Evolutionary conservation across 1,284 basidiomycete genomes (phyloP), one percentile per base, ranked within the genome.

Genomic region (Hemileia vastatrix): DNA sequence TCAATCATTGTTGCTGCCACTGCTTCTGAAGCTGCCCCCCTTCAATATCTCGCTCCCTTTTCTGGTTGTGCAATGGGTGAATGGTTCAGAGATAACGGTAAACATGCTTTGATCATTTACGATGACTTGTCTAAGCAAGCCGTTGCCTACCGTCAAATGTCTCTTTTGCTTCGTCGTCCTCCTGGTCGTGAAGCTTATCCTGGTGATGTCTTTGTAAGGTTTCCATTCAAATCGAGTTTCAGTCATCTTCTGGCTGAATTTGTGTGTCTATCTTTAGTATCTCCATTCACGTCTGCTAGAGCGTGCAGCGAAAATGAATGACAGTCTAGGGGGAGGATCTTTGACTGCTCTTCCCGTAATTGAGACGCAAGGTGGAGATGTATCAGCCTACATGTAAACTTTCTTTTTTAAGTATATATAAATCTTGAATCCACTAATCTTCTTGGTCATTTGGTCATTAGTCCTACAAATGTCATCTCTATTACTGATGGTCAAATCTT

Each of bases 31-130:
- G 94, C 94, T 76, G 94, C 94, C 74, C 94, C 94, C 71, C 84
- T 98, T 65, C 94, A 97, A 79, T 98, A 96, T 82, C 88, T 97
- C 71, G 94, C 94, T 76, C 94, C 94, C 75, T 98, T 98, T 91
- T 94, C 94, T 74, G 94, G 94, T 70, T 94, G 90, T 80, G 93
- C 94, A 76, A 98, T 98, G 89, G 94, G 94, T 79, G 94, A 98
- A 83, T 98, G 94, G 94, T 98, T 98, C 94, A 91, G 94, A 83
- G 94, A 98, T 82, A 97, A 98, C 79, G 92, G 91, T 82, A 94
- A 90, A 80, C 87, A 88, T 72, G 82, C 94, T 72, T 84, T 97
- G 76, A 97, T 98, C 81, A 89, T 98, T 82, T 98, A 95, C 81
- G 94, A 98, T 77, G 94, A 98, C 80, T 82, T 98, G 80, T 98